Base-by-base conservation (phyloP, 345 rosid species). In the Corchorus olitorius region DNA sequence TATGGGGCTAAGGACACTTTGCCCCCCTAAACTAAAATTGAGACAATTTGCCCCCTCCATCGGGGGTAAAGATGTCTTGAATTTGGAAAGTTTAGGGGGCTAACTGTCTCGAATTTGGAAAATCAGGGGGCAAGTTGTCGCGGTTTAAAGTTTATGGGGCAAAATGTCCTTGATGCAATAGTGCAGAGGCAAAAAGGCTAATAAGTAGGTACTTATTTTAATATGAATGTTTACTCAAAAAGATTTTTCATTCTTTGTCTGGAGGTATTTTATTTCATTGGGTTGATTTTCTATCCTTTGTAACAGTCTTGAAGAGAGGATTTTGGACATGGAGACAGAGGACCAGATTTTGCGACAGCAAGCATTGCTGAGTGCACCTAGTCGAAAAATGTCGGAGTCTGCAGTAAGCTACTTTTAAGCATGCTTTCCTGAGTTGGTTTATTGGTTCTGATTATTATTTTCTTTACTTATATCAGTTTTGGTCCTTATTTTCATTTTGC, bases 271-370 rank as follows among this genome's bases (percentile, higher is more conserved):
- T 61, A 11, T 53, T 34, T 72, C 46, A 69, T 78, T 62, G n/a
- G 9, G 20, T 35, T 62, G 20, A 65, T 64, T 80, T 12, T 45
- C 4, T 59, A 11, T 71, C 11, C 39, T 61, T 73, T 64, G 79
- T 71, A 19, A 75, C 81, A 96, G 99, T 81, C 94, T 93, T 59
- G 92, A 89, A 77, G 99, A 92, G 86, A 91, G 87, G 79, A 81
- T 90, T 73, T 87, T 91, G 75, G 98, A 93, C 83, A 88, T 96
- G 84, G 97, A 93, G 85, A 79, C 86, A 6, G 98, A 89, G 81
- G 91, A 91, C 72, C 87, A 92, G 64, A 83, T 90, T 80, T 89
- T 93, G 73, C 84, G 89, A 79, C 90, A 87, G 81, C 92, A 95
- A 80, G 80, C 87, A 12, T 77, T 90, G 66, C 72, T 78, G 48